phyloP scores from a whole-genome alignment of 495 filamentous ascomycete genomes.

The Annulohypoxylon nitens region DNA sequence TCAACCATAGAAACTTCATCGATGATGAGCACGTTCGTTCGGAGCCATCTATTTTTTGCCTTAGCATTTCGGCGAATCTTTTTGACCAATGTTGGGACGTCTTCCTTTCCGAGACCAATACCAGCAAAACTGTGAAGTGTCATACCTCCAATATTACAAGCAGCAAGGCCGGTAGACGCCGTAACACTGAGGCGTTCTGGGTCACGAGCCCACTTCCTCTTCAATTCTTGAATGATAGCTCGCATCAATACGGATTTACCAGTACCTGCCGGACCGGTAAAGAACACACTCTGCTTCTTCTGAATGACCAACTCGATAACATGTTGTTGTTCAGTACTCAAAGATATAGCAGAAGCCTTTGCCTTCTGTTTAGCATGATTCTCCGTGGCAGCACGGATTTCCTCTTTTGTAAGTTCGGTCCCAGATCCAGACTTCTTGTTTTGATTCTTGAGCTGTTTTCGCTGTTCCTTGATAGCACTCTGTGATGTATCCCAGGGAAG shows the following conservation, averaged over 20 bases:
- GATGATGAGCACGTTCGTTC: conserved; percentile 86
- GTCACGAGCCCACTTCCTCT: conserved; percentile 77
- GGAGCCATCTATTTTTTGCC: conserved; percentile 87
- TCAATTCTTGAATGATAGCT: conserved; percentile 85
- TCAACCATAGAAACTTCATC: conserved; percentile 99
- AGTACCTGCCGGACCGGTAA: conserved; percentile 96
- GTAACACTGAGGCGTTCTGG: conserved; percentile 90
- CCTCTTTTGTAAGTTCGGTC: conserved; percentile 47
- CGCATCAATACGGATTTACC: conserved; percentile 97
- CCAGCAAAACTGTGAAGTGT: conserved; percentile 97
- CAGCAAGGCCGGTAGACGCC: conserved; percentile 94
- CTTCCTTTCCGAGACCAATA: conserved; percentile 94
- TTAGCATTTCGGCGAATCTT: conserved; percentile 93
- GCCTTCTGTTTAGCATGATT: conserved; percentile 52
- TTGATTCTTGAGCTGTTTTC: conserved; percentile 77
- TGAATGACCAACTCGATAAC: conserved; percentile 86
- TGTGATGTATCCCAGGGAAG: conserved; percentile 83
- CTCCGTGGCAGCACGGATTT: conserved; percentile 55
- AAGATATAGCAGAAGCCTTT: conserved; percentile 70
- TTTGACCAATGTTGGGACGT: conserved; percentile 82
- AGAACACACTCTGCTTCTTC: conserved; percentile 89
- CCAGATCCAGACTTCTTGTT: conserved; percentile 57
- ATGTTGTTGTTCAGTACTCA: conserved; percentile 87
- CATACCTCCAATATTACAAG: conserved; percentile 95
- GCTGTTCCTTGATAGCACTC: conserved; percentile 84